phyloP scores from a whole-genome alignment of 768 basidiomycete genomes.

The Trametes villosa region DNA sequence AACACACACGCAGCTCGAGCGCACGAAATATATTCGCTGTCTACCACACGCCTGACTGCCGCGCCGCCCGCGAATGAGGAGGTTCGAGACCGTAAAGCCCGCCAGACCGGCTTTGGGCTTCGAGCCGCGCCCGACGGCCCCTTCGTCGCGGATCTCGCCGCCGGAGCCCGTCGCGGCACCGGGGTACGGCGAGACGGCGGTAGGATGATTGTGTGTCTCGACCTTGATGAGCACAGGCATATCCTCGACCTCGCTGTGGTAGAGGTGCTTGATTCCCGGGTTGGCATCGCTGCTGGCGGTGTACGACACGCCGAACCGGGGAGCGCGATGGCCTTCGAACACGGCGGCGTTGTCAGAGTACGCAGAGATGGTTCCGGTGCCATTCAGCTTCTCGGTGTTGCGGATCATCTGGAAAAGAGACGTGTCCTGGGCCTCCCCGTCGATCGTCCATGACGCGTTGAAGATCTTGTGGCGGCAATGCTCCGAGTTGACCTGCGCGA shows the following conservation, averaged over 20 bases:
- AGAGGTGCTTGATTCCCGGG: conserved; percentile 41
- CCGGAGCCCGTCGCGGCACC: conserved; percentile 99
- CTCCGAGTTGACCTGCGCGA: conserved; percentile 99
- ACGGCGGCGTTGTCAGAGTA: conserved; percentile 99
- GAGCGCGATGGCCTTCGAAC: conserved; percentile 72
- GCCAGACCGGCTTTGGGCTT: conserved; percentile 94
- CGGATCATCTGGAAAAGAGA: conserved; percentile 97
- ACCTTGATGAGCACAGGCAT: conserved; percentile 96
- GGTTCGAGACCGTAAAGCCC: conserved; percentile 93
- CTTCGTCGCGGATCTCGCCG: conserved; percentile 98
- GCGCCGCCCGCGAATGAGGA: conserved; percentile 93
- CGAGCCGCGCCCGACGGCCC: conserved; percentile 92
- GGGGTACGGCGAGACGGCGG: conserved; percentile 96
- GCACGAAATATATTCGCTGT: too few species aligned
- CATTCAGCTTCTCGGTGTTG: conserved; percentile 84
- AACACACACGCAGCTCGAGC: too few species aligned
- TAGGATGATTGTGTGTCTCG: conserved; percentile 99
- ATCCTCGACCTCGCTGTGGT: conserved; percentile 63
- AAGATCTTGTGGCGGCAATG: conserved; percentile 99
- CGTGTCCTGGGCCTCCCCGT: conserved; percentile 61
- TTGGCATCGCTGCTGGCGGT: conserved; percentile 27
- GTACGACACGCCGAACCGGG: conserved; percentile 68
- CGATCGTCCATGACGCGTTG: conserved; percentile 95
- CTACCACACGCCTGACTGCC: too few species aligned
- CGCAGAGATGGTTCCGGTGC: conserved; percentile 86